Conservation (phyloP, 225 moss, liverwort and hornwort species). For the Anthoceros angustus region DNA sequence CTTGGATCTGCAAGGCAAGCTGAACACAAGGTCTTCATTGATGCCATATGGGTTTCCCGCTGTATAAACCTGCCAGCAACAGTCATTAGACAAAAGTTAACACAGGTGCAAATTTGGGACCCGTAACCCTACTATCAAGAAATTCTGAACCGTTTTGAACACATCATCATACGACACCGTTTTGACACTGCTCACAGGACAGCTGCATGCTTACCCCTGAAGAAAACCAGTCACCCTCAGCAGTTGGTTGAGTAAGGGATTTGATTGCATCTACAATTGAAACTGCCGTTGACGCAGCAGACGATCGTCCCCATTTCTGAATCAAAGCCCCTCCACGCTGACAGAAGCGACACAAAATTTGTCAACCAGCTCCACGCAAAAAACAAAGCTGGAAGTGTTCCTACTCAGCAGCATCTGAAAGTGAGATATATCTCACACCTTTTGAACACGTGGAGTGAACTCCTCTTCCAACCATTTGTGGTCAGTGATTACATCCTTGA, state of each 20-base stretch:
- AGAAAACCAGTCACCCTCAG: constrained; percentile 92
- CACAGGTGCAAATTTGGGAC: background rate
- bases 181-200: background rate
- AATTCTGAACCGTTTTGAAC: background rate
- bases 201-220: constrained; percentile 34
- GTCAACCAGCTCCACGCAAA: background rate
- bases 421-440: constrained; percentile 11
- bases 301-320: constrained; percentile 85
- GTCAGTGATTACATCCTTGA: constrained; percentile 70
- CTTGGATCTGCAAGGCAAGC: constrained; percentile 78
- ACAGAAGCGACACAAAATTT: background rate
- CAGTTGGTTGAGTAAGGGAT: constrained; percentile 57
- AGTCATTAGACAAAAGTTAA: too few species aligned
- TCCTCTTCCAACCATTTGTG: constrained; percentile 78
- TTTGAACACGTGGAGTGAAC: constrained; percentile 83
- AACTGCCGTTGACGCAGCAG: constrained; percentile 91
- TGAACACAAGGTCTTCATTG: constrained; percentile 74
- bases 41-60: constrained; percentile 77
- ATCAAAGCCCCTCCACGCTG: constrained; percentile 79
- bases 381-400: background rate
- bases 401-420: background rate
- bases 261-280: constrained; percentile 87
- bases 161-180: background rate
- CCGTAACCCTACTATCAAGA: background rate
- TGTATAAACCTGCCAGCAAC: constrained; percentile 23